Evolutionary conservation across 805 yeast species (phyloP), one percentile per base, ranked within the genome.

Genomic region (Maudiozyma serrabonitensis): DNA sequence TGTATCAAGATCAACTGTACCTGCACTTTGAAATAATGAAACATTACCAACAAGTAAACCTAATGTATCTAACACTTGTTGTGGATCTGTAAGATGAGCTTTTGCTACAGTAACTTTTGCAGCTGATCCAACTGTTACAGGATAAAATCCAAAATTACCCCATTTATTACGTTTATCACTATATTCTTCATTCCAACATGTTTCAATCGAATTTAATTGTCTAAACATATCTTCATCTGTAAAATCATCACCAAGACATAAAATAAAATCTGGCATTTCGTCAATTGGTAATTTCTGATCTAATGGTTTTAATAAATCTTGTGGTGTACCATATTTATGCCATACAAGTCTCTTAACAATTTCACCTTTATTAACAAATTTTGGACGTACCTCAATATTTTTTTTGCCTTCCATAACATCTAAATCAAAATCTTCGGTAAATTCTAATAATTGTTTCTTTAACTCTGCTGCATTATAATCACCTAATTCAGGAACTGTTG

Each of bases 381-480:
- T 79, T 13, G 99, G 99, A 54, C 99, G 76, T n/a, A 93, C 98
- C 69, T 93, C 99, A 43, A 93, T 78, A 62, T 93, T 93, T 32
- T 98, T 98, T 69, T 93, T 93, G 44, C 99, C 99, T 13, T 84
- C 75, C 97, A 93, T 91, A 15, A 93, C 93, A 62, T 93, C 99
- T 41, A 93, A 84, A 53, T 88, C 96, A 61, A 80, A 85, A 21
- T 77, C 75, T 28, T 78, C 84, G 11, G 90, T 77, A 1, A 82
- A 75, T 16, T 70, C 71, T 51, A 75, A 70, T 54, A 93, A 68
- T 52, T 82, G 83, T 21, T 80, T 74, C 53, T 82, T 77, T 60
- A 93, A 76, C 62, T 82, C 79, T 15, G 76, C 71, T 0, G 97
- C 95, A 68, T 88, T 95, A 70, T 78, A 91, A 42, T 75, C 80